Evolutionary conservation across 495 filamentous ascomycete genomes (phyloP).

Genomic region (Rostrohypoxylon terebratum): DNA sequence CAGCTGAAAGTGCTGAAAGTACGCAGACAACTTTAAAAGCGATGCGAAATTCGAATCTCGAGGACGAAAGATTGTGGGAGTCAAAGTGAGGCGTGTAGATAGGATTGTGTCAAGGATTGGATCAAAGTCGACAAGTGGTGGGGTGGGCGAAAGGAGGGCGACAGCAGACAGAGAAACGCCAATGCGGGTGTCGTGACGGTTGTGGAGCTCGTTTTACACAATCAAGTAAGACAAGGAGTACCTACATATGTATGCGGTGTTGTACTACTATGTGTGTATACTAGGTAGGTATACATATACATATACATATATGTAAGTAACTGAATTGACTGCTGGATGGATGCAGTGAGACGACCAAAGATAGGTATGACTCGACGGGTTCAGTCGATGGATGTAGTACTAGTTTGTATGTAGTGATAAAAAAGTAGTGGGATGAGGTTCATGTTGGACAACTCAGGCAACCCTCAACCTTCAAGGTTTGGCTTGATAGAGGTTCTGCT

Average conservation of each 20-base stretch:
- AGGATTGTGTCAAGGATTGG: conserved; percentile 49
- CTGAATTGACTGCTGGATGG: not conserved
- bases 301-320: not conserved
- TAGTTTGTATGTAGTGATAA: not conserved
- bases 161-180: conserved; percentile 6
- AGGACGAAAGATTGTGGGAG: conserved; percentile 40
- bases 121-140: conserved; percentile 35
- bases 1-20: conserved; percentile 11
- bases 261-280: too few species aligned
- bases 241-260: too few species aligned
- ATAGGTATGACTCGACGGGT: conserved; percentile 44
- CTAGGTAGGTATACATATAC: conserved; percentile 29
- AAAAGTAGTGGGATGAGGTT: conserved; percentile 34
- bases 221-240: conserved; percentile 26
- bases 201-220: conserved; percentile 23
- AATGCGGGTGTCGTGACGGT: conserved; percentile 37
- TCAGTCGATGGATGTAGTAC: conserved; percentile 30
- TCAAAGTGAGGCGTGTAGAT: conserved; percentile 55
- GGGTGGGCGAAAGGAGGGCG: conserved; percentile 22
- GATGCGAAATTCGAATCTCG: conserved; percentile 43
- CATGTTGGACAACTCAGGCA: conserved; percentile 36
- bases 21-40: conserved; percentile 43
- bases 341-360: conserved; percentile 39
- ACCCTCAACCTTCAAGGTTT: conserved; percentile 13
- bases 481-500: not conserved